Evolutionary conservation across 495 filamentous ascomycete species (phyloP).

Genomic region (Penicillium ochrochloron): DNA sequence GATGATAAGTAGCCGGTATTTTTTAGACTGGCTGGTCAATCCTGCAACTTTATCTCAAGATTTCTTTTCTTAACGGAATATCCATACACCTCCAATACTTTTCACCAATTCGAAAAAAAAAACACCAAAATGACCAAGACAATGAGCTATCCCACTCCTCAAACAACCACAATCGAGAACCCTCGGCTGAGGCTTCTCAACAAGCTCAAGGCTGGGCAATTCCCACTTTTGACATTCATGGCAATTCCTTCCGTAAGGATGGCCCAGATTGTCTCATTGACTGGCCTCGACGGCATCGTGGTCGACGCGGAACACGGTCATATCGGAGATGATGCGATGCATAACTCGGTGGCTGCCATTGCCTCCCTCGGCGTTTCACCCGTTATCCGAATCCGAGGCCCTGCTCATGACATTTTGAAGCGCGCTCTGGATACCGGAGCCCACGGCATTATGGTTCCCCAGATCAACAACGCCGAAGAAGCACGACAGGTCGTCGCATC

Average conservation of each 20-base stretch:
- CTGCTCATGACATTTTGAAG: slow-evolving; percentile 72
- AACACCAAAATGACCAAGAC: slow-evolving; percentile 14
- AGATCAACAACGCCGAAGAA: slow-evolving; percentile 53
- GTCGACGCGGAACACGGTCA: slow-evolving; percentile 37
- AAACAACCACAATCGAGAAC: slow-evolving; percentile 41
- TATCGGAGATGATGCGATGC: slow-evolving; percentile 72
- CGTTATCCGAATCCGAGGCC: slow-evolving; percentile 68
- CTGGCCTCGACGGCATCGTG: slow-evolving; percentile 44
- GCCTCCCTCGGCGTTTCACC: slow-evolving; percentile 67
- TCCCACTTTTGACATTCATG: slow-evolving; percentile 45
- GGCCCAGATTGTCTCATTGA: slow-evolving; percentile 44
- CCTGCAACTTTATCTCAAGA: not conserved
- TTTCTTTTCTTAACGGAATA: not conserved
- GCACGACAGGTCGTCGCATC: slow-evolving; percentile 62
- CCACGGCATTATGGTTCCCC: slow-evolving; percentile 58
- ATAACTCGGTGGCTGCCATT: slow-evolving; percentile 76
- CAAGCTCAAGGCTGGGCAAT: slow-evolving; percentile 35
- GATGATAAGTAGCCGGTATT: slow-evolving; percentile 1
- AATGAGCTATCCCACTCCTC: slow-evolving; percentile 36
- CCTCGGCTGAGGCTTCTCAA: slow-evolving; percentile 43
- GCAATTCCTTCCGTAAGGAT: slow-evolving; percentile 42
- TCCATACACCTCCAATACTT: not conserved
- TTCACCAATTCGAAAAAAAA: not conserved
- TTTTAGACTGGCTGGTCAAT: not conserved
- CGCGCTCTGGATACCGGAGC: slow-evolving; percentile 71